Evolutionary conservation across 257 asterid species (phyloP), one percentile per base, ranked within the genome.

Genomic region (Lycium barbarum): DNA sequence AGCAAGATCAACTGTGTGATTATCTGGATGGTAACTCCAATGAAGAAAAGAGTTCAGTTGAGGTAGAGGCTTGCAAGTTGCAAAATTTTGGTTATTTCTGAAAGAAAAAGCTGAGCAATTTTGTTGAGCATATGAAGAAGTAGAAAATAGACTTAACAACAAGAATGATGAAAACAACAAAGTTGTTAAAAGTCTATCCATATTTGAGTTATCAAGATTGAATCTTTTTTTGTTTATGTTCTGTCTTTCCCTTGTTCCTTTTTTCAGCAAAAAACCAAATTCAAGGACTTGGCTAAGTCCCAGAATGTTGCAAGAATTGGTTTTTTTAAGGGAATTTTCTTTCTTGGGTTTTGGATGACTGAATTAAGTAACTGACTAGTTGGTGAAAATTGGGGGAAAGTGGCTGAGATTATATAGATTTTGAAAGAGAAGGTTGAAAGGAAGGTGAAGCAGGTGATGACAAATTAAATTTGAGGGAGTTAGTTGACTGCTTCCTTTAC

Each of bases 21-120:
- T 93, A 18, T 83, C 15, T 26, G 33, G 84, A 80, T 91, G 90
- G 89, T 93, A 93, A 72, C 26, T 94, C 93, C 94, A 94, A 84
- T 94, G 98, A 0, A 94, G 88, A 90, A 91, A 88, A 2, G 98
- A 83, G 89, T 81, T 85, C 5, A 94, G 90, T 6, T 85, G 91
- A 0, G 97, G 94, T 6, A 94, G 95, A 40, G 3, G 8, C 67
- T 18, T 86, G 43, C 97, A 94, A 0, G 90, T 53, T 0, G 88
- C 43, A 86, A 81, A 94, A 0, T 0, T 5, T 4, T 12, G 80
- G 59, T 78, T 84, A 90, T 85, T 87, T 7, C 86, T 18, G 83
- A 92, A 94, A 9, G 38, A 13, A 79, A 83, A 81, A 36, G 57
- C 3, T 0, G 90, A 7, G 83, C 97, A 93, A 33, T 62, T 58